Evolutionary conservation across 306 rosid genomes (phyloP).

Genomic region (Malus sylvestris): DNA sequence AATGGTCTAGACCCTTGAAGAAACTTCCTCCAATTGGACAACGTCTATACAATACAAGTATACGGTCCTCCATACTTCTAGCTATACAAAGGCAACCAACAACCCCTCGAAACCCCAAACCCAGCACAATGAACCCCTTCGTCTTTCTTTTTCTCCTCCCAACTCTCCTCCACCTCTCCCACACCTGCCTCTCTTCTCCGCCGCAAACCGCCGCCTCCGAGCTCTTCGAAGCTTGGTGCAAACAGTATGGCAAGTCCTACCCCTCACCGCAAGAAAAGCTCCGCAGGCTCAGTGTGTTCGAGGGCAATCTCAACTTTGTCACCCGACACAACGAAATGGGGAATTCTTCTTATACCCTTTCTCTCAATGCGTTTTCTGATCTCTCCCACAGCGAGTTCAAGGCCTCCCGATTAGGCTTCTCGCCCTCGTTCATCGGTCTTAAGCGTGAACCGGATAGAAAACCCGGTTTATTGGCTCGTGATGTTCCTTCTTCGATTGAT

Average conservation of each 20-base stretch:
- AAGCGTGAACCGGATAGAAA: slow-evolving; percentile 7
- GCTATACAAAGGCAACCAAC: slow-evolving; percentile 1
- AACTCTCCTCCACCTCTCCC: slow-evolving; percentile 12
- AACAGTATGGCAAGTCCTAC: slow-evolving; percentile 54
- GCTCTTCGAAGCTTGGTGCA: slow-evolving; percentile 64
- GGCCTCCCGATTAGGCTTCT: slow-evolving; percentile 63
- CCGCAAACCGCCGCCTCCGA: slow-evolving; percentile 25
- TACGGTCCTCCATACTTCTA: slow-evolving; percentile 5
- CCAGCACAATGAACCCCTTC: slow-evolving; percentile 7
- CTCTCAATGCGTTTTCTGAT: slow-evolving; percentile 80
- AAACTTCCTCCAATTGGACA: background rate
- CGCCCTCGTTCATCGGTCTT: slow-evolving; percentile 33
- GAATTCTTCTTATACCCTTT: slow-evolving; percentile 52
- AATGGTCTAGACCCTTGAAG: background rate
- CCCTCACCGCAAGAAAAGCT: slow-evolving; percentile 49
- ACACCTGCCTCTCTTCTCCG: background rate
- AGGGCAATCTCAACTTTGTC: slow-evolving; percentile 57
- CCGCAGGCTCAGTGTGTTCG: slow-evolving; percentile 49
- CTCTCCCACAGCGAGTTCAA: slow-evolving; percentile 79
- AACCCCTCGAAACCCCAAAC: background rate
- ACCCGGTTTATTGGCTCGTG: background rate
- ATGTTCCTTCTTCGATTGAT: slow-evolving; percentile 66
- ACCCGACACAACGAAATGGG: slow-evolving; percentile 39
- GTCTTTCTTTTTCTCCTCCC: background rate
- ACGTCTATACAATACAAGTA: background rate